Percentiles rank a stretch among this genome's conserved stretches.
phyloP scores from a whole-genome alignment of 257 asterid species.

The Penstemon davidsonii region DNA sequence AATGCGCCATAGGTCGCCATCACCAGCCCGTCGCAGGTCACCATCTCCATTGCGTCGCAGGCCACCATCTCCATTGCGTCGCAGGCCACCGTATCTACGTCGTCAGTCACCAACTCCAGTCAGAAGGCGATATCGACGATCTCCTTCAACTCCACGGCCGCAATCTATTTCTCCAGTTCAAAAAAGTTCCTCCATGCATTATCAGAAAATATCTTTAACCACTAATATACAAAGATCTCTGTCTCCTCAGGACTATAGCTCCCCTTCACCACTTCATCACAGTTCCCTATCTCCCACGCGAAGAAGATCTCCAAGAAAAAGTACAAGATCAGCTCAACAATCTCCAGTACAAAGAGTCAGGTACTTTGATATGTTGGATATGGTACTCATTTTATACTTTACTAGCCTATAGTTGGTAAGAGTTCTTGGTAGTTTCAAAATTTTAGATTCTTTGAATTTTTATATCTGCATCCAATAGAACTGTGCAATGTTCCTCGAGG shows the following conservation, averaged over 20 bases:
- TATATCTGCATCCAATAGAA: slow-evolving; percentile 1
- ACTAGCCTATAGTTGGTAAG: neutral
- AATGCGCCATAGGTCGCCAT: slow-evolving; percentile 18
- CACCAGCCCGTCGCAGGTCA: slow-evolving; percentile 24
- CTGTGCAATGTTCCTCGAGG: neutral
- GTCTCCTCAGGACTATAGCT: slow-evolving; percentile 48
- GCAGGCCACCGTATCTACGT: slow-evolving; percentile 25
- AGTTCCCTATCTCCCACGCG: slow-evolving; percentile 52
- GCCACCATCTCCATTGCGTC: slow-evolving; percentile 45
- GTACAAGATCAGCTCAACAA: slow-evolving; percentile 47
- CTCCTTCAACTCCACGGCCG: slow-evolving; percentile 51
- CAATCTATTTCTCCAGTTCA: slow-evolving; percentile 55
- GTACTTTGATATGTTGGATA: slow-evolving; percentile 38
- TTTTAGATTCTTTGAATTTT: slow-evolving; percentile 2
- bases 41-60: slow-evolving; percentile 41
- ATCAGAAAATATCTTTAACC: slow-evolving; percentile 49
- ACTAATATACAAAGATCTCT: slow-evolving; percentile 50
- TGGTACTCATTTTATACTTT: neutral
- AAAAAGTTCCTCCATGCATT: slow-evolving; percentile 45
- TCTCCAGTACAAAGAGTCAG: slow-evolving; percentile 68
- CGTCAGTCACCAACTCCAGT: slow-evolving; percentile 48
- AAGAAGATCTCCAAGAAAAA: slow-evolving; percentile 47
- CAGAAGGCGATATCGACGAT: slow-evolving; percentile 49
- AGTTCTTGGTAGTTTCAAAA: slow-evolving; percentile 14
- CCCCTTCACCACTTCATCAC: slow-evolving; percentile 52